Evolutionary conservation across 2,329 filamentous ascomycete genomes (phyloP).

Genomic region (Phaeoacremonium minimum): DNA sequence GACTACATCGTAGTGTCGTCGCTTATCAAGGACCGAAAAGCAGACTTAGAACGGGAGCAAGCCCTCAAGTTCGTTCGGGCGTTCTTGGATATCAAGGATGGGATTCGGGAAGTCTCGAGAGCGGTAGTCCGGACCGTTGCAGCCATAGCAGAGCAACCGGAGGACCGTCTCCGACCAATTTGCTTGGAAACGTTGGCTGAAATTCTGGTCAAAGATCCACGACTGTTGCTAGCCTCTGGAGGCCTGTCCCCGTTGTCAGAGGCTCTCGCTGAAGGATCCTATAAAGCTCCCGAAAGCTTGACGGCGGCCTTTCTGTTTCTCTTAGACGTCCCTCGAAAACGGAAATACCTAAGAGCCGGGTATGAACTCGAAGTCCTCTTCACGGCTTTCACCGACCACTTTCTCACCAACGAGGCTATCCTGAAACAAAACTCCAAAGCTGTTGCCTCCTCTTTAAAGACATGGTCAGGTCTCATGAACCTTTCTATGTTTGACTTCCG

Average conservation of each 20-base stretch:
- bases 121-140: conserved; percentile 86
- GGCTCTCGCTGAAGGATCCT: conserved; percentile 82
- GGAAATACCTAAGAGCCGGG: conserved; percentile 80
- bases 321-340: conserved; percentile 75
- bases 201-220: conserved; percentile 81
- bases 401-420: conserved; percentile 52
- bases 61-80: conserved; percentile 93
- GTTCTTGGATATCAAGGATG: conserved; percentile 93
- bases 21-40: conserved; percentile 90
- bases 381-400: conserved; percentile 85
- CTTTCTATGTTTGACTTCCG: conserved; percentile 85
- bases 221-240: conserved; percentile 74
- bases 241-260: conserved; percentile 87
- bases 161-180: conserved; percentile 84
- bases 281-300: conserved; percentile 87
- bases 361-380: conserved; percentile 88
- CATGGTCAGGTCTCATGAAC: conserved; percentile 88
- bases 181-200: conserved; percentile 91
- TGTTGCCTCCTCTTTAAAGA: conserved; percentile 86
- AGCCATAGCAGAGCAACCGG: conserved; percentile 79
- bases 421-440: conserved; percentile 87
- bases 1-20: conserved; percentile 91
- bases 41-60: conserved; percentile 95
- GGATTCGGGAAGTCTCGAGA: conserved; percentile 80
- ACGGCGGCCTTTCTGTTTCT: conserved; percentile 85